Evolutionary conservation across 306 rosid genomes (phyloP).

Genomic region (Abrus pulchellus): DNA sequence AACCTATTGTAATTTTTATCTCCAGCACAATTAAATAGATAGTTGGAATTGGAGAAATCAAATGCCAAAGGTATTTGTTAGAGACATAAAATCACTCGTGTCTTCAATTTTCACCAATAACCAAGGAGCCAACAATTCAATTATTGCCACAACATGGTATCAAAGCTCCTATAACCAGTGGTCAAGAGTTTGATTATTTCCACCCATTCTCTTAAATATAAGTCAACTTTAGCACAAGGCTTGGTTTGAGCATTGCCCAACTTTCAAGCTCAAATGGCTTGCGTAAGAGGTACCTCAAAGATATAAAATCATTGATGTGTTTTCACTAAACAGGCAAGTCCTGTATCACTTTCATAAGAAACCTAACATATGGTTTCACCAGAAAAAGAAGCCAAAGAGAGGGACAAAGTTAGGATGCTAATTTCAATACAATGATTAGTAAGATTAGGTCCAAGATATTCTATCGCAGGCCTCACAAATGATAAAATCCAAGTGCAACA

Average conservation of each 20-base stretch:
- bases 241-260: constrained; percentile 1
- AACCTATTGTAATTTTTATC: constrained; percentile 37
- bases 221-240: constrained; percentile 12
- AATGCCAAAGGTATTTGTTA: constrained; percentile 31
- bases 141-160: not conserved
- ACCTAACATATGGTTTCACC: constrained; percentile 18
- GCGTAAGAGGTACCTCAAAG: not conserved
- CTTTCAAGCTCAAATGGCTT: constrained; percentile 33
- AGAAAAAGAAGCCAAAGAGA: constrained; percentile 35
- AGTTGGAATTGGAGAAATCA: constrained; percentile 36
- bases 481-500: constrained; percentile 38
- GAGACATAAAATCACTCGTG: constrained; percentile 30
- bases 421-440: not conserved
- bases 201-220: constrained; percentile 27
- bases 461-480: not conserved
- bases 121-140: too few relatives aligned
- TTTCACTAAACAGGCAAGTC: constrained; percentile 29
- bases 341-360: constrained; percentile 14
- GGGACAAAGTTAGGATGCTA: not conserved
- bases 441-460: constrained; percentile 24
- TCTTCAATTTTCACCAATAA: not conserved
- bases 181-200: constrained; percentile 8
- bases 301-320: not conserved
- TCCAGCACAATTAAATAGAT: constrained; percentile 43
- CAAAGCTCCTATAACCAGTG: constrained; percentile 10